Percentiles rank a stretch among this genome's conserved stretches.
Conservation (phyloP, 2,329 filamentous ascomycete species). For the Fusarium sp. region DNA sequence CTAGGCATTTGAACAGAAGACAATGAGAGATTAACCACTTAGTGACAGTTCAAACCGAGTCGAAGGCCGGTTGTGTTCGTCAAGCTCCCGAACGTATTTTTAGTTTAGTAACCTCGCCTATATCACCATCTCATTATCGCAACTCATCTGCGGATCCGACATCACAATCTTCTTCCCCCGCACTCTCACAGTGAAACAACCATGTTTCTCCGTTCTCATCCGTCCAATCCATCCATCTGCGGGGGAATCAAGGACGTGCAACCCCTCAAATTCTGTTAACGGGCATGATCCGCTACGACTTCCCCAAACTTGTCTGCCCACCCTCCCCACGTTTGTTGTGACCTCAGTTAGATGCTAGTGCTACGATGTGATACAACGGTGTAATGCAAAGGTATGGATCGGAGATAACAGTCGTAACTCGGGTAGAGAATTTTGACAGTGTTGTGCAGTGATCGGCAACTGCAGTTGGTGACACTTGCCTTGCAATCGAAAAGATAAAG, state of each 20-base stretch:
- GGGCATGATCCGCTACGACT: conserved; percentile 14
- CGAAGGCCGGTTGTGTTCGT: background rate
- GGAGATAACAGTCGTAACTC: background rate
- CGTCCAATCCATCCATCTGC: background rate
- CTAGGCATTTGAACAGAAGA: background rate
- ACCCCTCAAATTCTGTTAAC: conserved; percentile 15
- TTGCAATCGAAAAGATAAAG: conserved; percentile 17
- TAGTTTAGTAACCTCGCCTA: background rate
- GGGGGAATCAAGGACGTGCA: conserved; percentile 23
- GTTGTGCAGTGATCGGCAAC: conserved; percentile 1
- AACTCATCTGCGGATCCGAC: background rate
- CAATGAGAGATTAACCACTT: background rate
- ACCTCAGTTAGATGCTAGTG: conserved; percentile 13
- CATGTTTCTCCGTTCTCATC: conserved; percentile 20
- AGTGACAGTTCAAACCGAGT: background rate
- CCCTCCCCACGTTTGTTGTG: conserved; percentile 35
- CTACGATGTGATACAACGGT: background rate
- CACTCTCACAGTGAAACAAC: conserved; percentile 1
- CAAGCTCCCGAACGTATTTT: background rate
- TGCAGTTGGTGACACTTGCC: background rate
- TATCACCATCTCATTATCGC: background rate
- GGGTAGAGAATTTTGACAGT: background rate
- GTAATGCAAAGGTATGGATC: background rate
- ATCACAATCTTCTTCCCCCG: background rate
- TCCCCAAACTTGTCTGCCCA: conserved; percentile 36